Evolutionary conservation across 345 rosid genomes (phyloP).

Genomic region (Crucihimalaya himalaica): DNA sequence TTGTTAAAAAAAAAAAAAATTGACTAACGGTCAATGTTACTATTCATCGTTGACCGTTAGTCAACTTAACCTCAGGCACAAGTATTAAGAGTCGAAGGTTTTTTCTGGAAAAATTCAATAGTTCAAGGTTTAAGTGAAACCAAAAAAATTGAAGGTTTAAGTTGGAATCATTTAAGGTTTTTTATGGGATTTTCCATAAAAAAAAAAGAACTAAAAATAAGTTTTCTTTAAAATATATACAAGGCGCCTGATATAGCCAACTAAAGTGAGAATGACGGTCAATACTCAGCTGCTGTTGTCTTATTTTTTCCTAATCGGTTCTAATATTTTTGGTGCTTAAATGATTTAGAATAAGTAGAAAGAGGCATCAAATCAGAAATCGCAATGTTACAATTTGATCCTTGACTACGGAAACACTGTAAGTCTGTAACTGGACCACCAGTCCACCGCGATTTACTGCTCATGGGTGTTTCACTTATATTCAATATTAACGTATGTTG

Average conservation of each 20-base stretch:
- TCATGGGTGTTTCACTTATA: conserved; percentile 5
- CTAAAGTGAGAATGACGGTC: conserved; percentile 15
- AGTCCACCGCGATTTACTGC: background rate
- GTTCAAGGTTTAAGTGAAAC: no score
- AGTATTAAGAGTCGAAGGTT: no score
- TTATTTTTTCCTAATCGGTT: background rate
- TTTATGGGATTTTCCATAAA: no score
- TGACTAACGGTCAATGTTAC: no score
- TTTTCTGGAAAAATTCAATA: no score
- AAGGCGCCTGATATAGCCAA: conserved; percentile 9
- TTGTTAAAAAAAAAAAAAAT: no score
- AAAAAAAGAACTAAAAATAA: no score
- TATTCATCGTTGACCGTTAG: no score
- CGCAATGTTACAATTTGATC: background rate
- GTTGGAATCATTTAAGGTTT: no score
- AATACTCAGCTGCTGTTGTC: conserved; percentile 10
- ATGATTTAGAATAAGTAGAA: background rate
- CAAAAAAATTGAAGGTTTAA: no score
- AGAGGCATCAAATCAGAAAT: background rate
- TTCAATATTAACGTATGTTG: conserved; percentile 5
- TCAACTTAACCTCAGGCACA: no score
- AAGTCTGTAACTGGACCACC: background rate
- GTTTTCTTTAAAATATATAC: background rate
- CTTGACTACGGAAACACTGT: background rate
- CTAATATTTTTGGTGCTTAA: background rate